These are phyloP conservation scores for Kodamaea lidongshanica DNA, from an alignment of 805 yeast species.

Conservation along the genomic window DNA sequence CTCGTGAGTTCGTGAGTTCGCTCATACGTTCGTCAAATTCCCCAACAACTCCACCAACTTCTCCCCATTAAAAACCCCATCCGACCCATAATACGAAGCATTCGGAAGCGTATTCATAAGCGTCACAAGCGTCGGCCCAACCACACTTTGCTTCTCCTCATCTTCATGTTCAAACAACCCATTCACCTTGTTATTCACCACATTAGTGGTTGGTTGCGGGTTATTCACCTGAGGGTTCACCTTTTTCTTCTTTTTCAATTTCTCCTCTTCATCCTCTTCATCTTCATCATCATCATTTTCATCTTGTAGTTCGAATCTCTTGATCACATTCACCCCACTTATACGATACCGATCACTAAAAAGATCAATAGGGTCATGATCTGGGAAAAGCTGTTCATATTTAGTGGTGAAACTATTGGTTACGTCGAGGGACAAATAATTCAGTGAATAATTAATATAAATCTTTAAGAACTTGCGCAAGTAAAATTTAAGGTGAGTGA, in stretches of 20 bases:
- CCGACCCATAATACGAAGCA: slow-evolving; percentile 46
- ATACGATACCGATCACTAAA: slow-evolving; percentile 36
- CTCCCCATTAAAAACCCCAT: slow-evolving; percentile 49
- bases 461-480: slow-evolving; percentile 30
- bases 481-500: slow-evolving; percentile 19
- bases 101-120: slow-evolving; percentile 44
- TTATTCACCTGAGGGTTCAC: slow-evolving; percentile 1
- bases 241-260: slow-evolving; percentile 9
- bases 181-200: slow-evolving; percentile 4
- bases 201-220: slow-evolving; percentile 1
- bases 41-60: slow-evolving; percentile 43
- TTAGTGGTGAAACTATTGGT: slow-evolving; percentile 62
- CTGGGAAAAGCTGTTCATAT: slow-evolving; percentile 60
- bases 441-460: slow-evolving; percentile 63
- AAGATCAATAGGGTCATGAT: slow-evolving; percentile 39
- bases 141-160: slow-evolving; percentile 8
- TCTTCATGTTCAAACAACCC: slow-evolving; percentile 4
- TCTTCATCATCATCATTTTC: slow-evolving; percentile 13
- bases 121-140: slow-evolving; percentile 11
- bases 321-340: slow-evolving; percentile 31
- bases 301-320: slow-evolving; percentile 31
- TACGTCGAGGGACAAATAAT: slow-evolving; percentile 63
- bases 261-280: slow-evolving; percentile 17
- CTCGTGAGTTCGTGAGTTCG: too few species aligned
- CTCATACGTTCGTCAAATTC: slow-evolving; percentile 22